phyloP scores from a whole-genome alignment of 2,329 filamentous ascomycete species.

The Penicillium sp. region DNA sequence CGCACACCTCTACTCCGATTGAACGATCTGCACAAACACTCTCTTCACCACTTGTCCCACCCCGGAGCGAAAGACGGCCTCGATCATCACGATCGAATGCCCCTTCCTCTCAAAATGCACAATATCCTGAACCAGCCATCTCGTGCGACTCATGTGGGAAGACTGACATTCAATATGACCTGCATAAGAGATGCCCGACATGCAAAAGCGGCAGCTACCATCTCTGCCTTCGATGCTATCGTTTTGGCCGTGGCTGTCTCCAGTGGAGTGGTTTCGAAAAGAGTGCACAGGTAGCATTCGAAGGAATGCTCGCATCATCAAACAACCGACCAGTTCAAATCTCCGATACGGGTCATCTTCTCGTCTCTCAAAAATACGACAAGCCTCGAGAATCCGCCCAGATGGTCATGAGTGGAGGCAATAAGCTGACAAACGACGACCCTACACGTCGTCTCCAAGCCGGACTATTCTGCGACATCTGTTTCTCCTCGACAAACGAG shows the following conservation, averaged over 20 bases:
- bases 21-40: constrained; percentile 11
- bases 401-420: constrained; percentile 46
- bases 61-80: constrained; percentile 27
- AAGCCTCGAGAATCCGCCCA: constrained; percentile 33
- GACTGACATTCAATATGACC: constrained; percentile 76
- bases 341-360: constrained; percentile 53
- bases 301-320: constrained; percentile 50
- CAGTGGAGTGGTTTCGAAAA: constrained; percentile 90
- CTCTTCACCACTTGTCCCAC: constrained; percentile 27
- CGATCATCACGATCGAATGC: constrained; percentile 37
- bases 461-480: constrained; percentile 83
- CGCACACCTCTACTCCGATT: constrained; percentile 8
- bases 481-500: constrained; percentile 72
- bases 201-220: constrained; percentile 76
- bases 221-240: constrained; percentile 81
- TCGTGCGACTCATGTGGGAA: constrained; percentile 73
- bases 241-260: constrained; percentile 73
- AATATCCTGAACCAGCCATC: constrained; percentile 73
- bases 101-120: constrained; percentile 28
- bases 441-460: constrained; percentile 70
- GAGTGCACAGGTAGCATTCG: constrained; percentile 70
- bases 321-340: constrained; percentile 20
- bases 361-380: constrained; percentile 45
- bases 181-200: constrained; percentile 79
- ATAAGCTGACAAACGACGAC: constrained; percentile 65